A percentile compares a stretch with the other conserved stretches of the same genome.
Evolutionary conservation across 2,329 filamentous ascomycete species (phyloP).

Genomic region (Aspergillus intermedius): DNA sequence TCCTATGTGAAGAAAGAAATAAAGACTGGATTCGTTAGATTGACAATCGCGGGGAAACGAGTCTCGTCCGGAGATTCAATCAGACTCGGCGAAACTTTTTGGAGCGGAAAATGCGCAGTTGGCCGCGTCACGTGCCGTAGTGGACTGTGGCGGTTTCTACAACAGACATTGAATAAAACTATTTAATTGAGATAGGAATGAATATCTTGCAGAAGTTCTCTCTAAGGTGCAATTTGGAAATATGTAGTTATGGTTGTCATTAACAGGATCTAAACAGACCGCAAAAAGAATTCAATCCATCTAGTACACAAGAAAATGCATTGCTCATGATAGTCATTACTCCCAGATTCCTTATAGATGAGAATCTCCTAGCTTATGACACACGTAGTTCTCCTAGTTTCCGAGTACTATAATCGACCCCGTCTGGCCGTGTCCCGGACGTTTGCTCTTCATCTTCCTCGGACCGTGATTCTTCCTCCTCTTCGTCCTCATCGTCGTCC

Average conservation of each 20-base stretch:
- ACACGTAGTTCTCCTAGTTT: constrained; percentile 27
- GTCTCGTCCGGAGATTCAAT: neutral
- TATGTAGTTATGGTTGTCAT: neutral
- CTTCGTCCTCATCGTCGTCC: constrained; percentile 33
- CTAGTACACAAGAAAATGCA: neutral
- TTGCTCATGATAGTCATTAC: constrained; percentile 23
- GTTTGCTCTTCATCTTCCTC: constrained; percentile 24
- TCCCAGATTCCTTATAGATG: constrained; percentile 1
- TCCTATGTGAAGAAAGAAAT: neutral
- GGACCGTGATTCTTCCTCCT: constrained; percentile 17
- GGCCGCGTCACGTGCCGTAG: constrained; percentile 31
- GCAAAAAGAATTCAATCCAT: neutral
- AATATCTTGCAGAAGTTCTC: too few species aligned
- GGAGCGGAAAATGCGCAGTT: constrained; percentile 25
- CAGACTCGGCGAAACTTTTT: constrained; percentile 22
- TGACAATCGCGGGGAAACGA: too few species aligned
- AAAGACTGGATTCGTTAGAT: too few species aligned
- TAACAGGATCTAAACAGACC: constrained; percentile 9
- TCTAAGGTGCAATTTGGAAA: too few species aligned
- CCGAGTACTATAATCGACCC: constrained; percentile 21
- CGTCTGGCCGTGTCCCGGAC: constrained; percentile 3
- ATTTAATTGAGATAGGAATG: neutral
- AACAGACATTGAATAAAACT: neutral
- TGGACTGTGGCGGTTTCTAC: neutral
- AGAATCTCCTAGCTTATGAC: constrained; percentile 15